Evolutionary conservation across 116 monocot species (phyloP).

Genomic region (Trichopus zeylanicus): DNA sequence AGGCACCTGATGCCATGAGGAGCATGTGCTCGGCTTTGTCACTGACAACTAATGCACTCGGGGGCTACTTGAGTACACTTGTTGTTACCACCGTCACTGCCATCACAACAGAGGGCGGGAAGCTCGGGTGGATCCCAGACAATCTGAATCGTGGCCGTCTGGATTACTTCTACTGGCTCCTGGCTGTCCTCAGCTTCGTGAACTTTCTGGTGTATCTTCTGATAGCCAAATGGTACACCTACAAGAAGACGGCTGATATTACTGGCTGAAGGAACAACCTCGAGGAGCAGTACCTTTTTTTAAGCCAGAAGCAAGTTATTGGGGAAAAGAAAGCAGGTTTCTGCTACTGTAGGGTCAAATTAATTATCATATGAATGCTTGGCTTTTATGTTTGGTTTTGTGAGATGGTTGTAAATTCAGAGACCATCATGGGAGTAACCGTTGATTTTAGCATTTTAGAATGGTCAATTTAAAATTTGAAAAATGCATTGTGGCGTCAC

Average conservation of each 20-base stretch:
- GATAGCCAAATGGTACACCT: constrained; percentile 32
- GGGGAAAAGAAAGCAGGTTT: no score
- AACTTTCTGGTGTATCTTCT: constrained; percentile 23
- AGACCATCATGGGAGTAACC: no score
- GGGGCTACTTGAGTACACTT: constrained; percentile 20
- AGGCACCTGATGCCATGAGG: constrained; percentile 31
- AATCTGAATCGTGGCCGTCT: constrained; percentile 43
- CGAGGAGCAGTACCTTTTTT: no score
- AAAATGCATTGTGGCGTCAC: no score
- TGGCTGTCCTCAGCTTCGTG: constrained; percentile 21
- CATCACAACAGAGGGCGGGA: constrained; percentile 5
- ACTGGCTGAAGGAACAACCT: not conserved
- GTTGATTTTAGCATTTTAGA: no score
- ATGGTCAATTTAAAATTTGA: no score
- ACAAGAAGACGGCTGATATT: constrained; percentile 23
- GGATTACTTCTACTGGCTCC: constrained; percentile 52
- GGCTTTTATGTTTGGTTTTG: no score
- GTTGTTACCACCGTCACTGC: constrained; percentile 11
- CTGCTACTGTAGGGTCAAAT: no score
- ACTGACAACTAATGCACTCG: constrained; percentile 19
- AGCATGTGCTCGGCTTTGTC: constrained; percentile 28
- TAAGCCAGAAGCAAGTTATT: no score
- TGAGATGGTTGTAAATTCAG: no score
- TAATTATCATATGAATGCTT: no score
- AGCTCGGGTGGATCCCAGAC: constrained; percentile 11